phyloP scores from a whole-genome alignment of 306 rosid genomes.

The Quercus agrifolia region DNA sequence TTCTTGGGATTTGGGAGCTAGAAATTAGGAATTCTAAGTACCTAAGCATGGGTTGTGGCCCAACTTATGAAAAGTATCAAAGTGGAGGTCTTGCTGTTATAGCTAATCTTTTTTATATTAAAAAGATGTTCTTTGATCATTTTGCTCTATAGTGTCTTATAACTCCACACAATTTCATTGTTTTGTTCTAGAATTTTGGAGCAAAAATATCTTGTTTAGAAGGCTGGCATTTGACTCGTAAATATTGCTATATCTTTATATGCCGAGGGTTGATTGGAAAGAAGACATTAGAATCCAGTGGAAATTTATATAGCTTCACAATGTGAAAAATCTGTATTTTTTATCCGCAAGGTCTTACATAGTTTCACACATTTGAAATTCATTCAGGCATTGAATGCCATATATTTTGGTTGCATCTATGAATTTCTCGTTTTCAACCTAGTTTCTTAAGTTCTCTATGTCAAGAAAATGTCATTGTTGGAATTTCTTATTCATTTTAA shows the following conservation, averaged over 20 bases:
- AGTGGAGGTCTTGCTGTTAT: not conserved
- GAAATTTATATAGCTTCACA: not conserved
- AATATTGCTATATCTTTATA: not conserved
- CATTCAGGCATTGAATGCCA: not conserved
- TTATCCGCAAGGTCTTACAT: not conserved
- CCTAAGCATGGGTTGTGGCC: not conserved
- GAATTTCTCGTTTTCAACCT: not conserved
- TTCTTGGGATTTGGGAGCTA: not conserved
- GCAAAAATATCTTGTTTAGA: not conserved
- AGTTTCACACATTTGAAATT: not conserved
- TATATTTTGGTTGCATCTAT: not conserved
- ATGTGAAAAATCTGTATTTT: not conserved
- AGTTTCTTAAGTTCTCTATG: not conserved
- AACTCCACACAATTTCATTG: not conserved
- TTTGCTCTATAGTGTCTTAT: not conserved
- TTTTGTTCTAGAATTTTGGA: not conserved
- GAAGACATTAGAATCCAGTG: not conserved
- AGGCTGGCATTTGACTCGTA: not conserved
- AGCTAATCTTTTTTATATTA: not conserved
- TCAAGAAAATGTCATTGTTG: not conserved
- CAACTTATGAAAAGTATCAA: not conserved
- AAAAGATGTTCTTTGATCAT: not conserved
- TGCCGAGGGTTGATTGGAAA: not conserved
- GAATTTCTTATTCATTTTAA: not conserved
- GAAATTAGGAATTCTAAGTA: not conserved